These are phyloP conservation scores for Aspergillus viridinutans DNA, from an alignment of 2,329 filamentous ascomycete genomes.

Conservation along the genomic window DNA sequence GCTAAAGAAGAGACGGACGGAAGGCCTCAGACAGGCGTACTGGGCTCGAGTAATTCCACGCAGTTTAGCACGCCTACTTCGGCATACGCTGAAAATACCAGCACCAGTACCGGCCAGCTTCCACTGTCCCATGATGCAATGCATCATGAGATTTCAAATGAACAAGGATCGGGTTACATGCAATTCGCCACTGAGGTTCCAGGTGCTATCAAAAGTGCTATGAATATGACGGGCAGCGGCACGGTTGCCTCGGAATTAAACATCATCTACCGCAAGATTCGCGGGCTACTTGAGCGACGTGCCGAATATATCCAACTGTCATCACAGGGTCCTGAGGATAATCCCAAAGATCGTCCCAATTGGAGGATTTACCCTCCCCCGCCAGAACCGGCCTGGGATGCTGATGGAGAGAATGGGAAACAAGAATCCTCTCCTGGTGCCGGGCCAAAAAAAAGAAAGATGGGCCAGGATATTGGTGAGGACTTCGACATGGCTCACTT, in stretches of 20 bases:
- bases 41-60: background rate
- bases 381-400: conserved; percentile 84
- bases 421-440: conserved; percentile 38
- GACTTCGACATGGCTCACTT: conserved; percentile 83
- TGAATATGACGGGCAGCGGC: conserved; percentile 68
- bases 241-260: conserved; percentile 79
- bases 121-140: background rate
- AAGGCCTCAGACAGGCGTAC: background rate
- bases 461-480: conserved; percentile 83
- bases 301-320: conserved; percentile 87
- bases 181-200: conserved; percentile 57
- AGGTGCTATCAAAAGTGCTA: conserved; percentile 57
- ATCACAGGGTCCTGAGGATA: conserved; percentile 74
- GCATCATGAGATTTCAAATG: no score
- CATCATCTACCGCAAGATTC: conserved; percentile 84
- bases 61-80: background rate
- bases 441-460: conserved; percentile 66
- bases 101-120: background rate
- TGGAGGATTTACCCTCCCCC: conserved; percentile 92
- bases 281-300: conserved; percentile 80
- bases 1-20: background rate
- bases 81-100: background rate
- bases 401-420: conserved; percentile 46
- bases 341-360: conserved; percentile 75
- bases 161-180: conserved; percentile 37